Evolutionary conservation across 192 early-diverging fungal genomes (phyloP), one percentile per base, ranked within the genome.

Genomic region (Dissophora globulifera): DNA sequence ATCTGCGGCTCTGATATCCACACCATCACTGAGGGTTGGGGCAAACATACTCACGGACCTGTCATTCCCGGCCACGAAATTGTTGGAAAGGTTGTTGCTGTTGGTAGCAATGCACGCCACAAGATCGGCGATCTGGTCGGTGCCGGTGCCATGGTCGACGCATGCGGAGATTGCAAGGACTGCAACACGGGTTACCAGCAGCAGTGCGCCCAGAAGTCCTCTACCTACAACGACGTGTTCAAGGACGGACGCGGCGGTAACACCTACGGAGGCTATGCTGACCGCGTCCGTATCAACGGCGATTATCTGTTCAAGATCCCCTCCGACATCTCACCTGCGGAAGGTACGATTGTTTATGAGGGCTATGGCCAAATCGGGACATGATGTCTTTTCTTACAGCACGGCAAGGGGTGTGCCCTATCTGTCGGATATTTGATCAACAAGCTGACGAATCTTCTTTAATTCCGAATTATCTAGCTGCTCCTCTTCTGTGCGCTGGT

Each of bases 401-500:
- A n/a, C n/a, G n/a, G n/a, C n/a, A n/a, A n/a, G n/a, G n/a, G n/a
- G n/a, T n/a, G 13, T 38, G 35, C 35, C 35, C 6, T 13, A 38
- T 38, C 35, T 38, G 13, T 9, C 13, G 6, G 35, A 38, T 13
- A 38, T 6, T 13, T 38, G 35, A 6, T 9, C 35, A 38, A 38
- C 35, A 38, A 38, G 35, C 13, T 38, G 7, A 13, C 35, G 13
- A 38, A 38, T 13, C 13, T 9, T 9, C 13, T 38, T 13, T 9
- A 38, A 38, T 38, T 38, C n/a, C n/a, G n/a, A n/a, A n/a, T 38
- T 38, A 35, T 8, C 15, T 53, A 50, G 90, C 87, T 16, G 89
- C 90, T 4, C 93, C 93, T 15, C 80, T 96, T 43, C 57, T 96
- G 51, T 96, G 94, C 75, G 93, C 93, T 29, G 94, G 93, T 23